Evolutionary conservation across 768 basidiomycete species (phyloP), one percentile per base, ranked within the genome.

Genomic region (Cyathus striatus): DNA sequence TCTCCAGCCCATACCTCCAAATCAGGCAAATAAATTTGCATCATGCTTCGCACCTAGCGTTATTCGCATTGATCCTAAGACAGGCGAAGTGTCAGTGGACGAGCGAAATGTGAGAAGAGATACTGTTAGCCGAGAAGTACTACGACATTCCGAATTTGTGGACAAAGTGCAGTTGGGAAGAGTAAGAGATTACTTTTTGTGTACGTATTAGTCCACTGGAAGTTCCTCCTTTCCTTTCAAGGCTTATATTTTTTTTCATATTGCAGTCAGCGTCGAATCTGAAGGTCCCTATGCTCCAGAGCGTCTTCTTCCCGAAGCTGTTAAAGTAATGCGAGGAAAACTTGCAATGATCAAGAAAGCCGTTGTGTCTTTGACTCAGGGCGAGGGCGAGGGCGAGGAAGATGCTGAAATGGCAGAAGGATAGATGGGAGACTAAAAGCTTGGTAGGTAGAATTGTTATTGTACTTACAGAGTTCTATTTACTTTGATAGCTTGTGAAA

Each of bases 121-220:
- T 57, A 87, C 82, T 3, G 89, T 99, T 57, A 90, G 83, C 49
- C 73, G 96, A 35, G 94, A 98, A 64, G 94, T 94, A 2, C 71
- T 96, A 34, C 78, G 95, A 49, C 87, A 97, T 62, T 82, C 86
- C 0, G 94, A 98, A 60, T 96, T 98, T 49, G 76, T 80, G 26
- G 90, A 80, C 32, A 79, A 72, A 38, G 92, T 95, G 3, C 76
- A 89, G 60, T 72, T 99, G 40, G 81, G 82, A 42, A 76, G 96
- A 6, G 82, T 96, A 36, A 73, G 91, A 40, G 93, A 97, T 69
- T 87, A 84, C 65, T 97, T 96, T 64, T 75, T 97, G 42, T 97
- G 95, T 93, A 54, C 54, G 90, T 57, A 12, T 20, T 21, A 2
- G 40, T 30, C n/a, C 39, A 3, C 39, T 12, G 70, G 27, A 32